Percentiles rank a stretch among this genome's conserved stretches.
Conservation (phyloP, 192 early-diverging fungal genomes). For the Chytriomyces sp. region DNA sequence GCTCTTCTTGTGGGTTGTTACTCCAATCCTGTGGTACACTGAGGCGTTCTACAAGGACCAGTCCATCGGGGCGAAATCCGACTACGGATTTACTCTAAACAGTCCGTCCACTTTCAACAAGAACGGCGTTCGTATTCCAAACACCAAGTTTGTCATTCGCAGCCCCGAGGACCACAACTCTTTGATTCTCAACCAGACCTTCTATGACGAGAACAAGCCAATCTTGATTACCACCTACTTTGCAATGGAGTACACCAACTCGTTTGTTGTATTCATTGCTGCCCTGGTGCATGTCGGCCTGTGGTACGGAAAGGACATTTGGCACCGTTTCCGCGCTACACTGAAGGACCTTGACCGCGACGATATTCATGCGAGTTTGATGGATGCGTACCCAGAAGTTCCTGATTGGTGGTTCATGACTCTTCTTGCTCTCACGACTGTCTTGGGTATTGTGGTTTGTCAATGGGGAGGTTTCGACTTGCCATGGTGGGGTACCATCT, state of each 20-base stretch:
- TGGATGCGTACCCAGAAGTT: conserved; percentile 38
- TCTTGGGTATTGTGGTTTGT: neutral
- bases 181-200: conserved; percentile 6
- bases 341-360: conserved; percentile 30
- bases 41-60: conserved; percentile 35
- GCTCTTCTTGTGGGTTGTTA: conserved; percentile 26
- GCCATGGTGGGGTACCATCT: conserved; percentile 34
- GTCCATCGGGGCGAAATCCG: neutral
- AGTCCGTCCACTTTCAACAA: conserved; percentile 5
- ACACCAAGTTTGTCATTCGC: conserved; percentile 5
- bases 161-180: no score
- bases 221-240: conserved; percentile 26
- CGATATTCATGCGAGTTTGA: conserved; percentile 27
- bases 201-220: conserved; percentile 24
- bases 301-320: conserved; percentile 55
- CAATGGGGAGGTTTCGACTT: conserved; percentile 25
- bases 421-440: neutral
- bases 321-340: conserved; percentile 17
- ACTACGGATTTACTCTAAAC: conserved; percentile 9
- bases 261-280: conserved; percentile 57
- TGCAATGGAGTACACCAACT: conserved; percentile 31
- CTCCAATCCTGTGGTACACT: conserved; percentile 35
- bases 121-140: conserved; percentile 6
- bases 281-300: conserved; percentile 66
- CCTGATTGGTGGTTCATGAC: conserved; percentile 24